Evolutionary conservation across 1,139 yeast species (phyloP).

Genomic region (Saccharomyces hybrid): DNA sequence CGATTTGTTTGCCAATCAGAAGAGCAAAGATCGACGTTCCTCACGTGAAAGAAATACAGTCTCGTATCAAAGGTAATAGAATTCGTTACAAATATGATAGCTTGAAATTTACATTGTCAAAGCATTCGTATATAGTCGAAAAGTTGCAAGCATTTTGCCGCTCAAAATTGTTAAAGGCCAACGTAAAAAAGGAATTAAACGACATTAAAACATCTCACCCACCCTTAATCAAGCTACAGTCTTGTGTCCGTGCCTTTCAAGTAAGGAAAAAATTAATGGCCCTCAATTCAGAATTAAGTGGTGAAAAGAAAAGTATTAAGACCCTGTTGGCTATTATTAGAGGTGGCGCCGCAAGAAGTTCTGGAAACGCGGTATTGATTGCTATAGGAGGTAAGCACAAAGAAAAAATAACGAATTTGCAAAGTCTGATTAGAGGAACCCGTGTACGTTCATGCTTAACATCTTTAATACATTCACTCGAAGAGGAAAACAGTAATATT

Average conservation of each 20-base stretch:
- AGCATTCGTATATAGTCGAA: conserved; percentile 11
- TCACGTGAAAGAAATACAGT: conserved; percentile 29
- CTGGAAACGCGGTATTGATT: not conserved
- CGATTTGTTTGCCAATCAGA: conserved; percentile 13
- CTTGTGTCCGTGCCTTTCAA: not conserved
- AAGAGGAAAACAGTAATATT: not conserved
- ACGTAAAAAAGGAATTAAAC: not conserved
- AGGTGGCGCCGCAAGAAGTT: not conserved
- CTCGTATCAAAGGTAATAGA: conserved; percentile 29
- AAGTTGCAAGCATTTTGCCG: conserved; percentile 34
- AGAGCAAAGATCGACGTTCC: conserved; percentile 8
- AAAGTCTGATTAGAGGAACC: not conserved
- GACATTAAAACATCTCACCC: conserved; percentile 1
- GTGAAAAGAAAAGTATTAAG: not conserved
- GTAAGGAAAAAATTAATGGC: not conserved
- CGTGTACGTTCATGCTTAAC: not conserved
- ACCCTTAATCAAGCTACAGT: conserved; percentile 5
- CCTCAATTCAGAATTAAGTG: not conserved
- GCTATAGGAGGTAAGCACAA: not conserved
- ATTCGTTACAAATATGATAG: conserved; percentile 16
- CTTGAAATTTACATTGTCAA: conserved; percentile 4
- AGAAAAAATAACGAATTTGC: not conserved
- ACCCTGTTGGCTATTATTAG: not conserved
- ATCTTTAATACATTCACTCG: not conserved
- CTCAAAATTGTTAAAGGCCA: conserved; percentile 27